These are phyloP conservation scores for Trifolium dubium DNA, from an alignment of 306 rosid species.

Conservation along the genomic window DNA sequence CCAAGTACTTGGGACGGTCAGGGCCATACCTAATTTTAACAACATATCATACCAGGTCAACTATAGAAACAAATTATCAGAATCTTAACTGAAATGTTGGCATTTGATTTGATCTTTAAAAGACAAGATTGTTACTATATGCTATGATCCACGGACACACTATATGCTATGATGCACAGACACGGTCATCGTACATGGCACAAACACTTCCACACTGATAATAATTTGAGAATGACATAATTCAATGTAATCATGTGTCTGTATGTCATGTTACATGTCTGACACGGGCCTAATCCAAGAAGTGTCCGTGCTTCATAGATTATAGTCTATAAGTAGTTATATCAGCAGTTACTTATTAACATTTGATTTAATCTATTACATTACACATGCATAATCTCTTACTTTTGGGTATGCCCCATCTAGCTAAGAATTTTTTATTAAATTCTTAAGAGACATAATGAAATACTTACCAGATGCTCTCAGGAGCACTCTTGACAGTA, in stretches of 20 bases:
- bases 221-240: no score
- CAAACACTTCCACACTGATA: no score
- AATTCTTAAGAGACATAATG: conserved; percentile 14
- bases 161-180: no score
- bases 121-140: neutral
- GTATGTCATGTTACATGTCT: neutral
- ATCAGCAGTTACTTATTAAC: neutral
- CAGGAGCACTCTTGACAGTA: conserved; percentile 80
- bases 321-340: no score
- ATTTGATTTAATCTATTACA: conserved; percentile 1
- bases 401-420: conserved; percentile 6
- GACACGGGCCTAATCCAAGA: neutral
- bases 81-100: neutral
- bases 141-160: no score
- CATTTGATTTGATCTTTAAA: neutral
- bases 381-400: conserved; percentile 7
- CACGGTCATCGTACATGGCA: no score
- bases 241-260: neutral
- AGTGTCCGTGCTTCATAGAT: neutral
- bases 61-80: conserved; percentile 27
- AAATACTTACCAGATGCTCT: conserved; percentile 79
- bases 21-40: conserved; percentile 81
- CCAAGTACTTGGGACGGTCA: conserved; percentile 95
- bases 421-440: conserved; percentile 21
- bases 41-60: conserved; percentile 36